Evolutionary conservation across 345 rosid species (phyloP), one percentile per base, ranked within the genome.

Genomic region (Combretum micranthum): DNA sequence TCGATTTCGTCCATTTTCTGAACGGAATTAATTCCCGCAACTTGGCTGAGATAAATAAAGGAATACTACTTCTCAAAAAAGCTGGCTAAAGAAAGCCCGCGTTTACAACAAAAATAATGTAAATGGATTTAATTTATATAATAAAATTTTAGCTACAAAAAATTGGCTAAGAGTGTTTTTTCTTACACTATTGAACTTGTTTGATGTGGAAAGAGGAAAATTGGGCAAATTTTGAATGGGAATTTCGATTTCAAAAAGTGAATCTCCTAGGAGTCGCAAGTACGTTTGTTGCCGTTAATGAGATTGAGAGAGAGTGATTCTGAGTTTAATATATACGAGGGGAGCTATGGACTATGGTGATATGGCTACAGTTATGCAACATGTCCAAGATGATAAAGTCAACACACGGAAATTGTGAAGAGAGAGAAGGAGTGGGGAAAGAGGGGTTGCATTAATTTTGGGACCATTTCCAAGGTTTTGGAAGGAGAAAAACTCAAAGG

Each of bases 1-100:
- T 80, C 83, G 3, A 74, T 44, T 13, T 64, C 65, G 13, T 68
- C 80, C 76, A 79, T 75, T 62, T 18, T 25, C 23, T n/a, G 55
- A 22, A 23, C 39, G 26, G 32, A 21, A 46, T 4, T 11, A 42
- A 2, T n/a, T 43, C 20, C 42, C 56, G 42, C 5, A 15, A n/a
- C n/a, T 20, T 8, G 32, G 15, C 22, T 43, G 19, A 44, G 50
- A 18, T 1, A 23, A 3, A 15, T 22, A 45, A 44, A 50, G 32
- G 32, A 25, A 7, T 25, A 25, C 32, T 25, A 25, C 32, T 25
- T 25, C 32, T 7, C 6, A n/a, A n/a, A n/a, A n/a, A n/a, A n/a
- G n/a, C n/a, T n/a, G n/a, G n/a, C n/a, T n/a, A n/a, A n/a, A n/a
- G n/a, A n/a, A n/a, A n/a, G n/a, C n/a, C n/a, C n/a, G n/a, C n/a